Evolutionary conservation across 257 asterid species (phyloP).

Genomic region (Osmanthus fragrans): DNA sequence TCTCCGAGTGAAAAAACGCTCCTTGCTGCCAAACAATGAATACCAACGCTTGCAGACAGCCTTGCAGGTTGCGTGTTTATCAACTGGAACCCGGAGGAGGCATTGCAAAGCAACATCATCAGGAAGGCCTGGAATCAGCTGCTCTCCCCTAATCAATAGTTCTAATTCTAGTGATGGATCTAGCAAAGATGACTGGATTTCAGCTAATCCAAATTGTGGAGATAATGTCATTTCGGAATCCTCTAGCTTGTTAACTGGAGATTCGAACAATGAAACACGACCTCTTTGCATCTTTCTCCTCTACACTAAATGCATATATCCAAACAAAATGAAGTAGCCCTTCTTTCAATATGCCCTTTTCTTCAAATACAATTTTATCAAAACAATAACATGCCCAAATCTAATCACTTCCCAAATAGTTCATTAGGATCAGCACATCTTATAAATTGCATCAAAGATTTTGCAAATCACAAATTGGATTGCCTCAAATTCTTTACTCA

Average conservation of each 20-base stretch:
- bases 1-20: constrained; percentile 67
- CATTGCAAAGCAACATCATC: constrained; percentile 88
- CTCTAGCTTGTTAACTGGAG: constrained; percentile 46
- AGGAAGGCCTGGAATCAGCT: constrained; percentile 84
- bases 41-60: constrained; percentile 79
- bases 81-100: constrained; percentile 82
- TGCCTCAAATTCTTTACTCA: not conserved
- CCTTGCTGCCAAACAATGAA: constrained; percentile 69
- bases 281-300: constrained; percentile 34
- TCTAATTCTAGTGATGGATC: constrained; percentile 55
- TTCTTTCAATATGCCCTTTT: not conserved
- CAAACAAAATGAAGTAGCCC: not conserved
- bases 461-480: constrained; percentile 8
- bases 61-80: constrained; percentile 52
- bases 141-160: constrained; percentile 50
- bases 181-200: too few relatives aligned
- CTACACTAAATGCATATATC: not conserved
- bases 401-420: constrained; percentile 2
- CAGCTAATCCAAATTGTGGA: constrained; percentile 56
- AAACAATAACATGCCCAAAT: constrained; percentile 4
- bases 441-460: not conserved
- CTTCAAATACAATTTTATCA: constrained; percentile 1
- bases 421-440: not conserved
- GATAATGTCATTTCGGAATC: constrained; percentile 44
- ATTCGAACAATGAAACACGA: constrained; percentile 43